Evolutionary conservation across 2,329 filamentous ascomycete species (phyloP).

Genomic region (Colletotrichum viniferum): DNA sequence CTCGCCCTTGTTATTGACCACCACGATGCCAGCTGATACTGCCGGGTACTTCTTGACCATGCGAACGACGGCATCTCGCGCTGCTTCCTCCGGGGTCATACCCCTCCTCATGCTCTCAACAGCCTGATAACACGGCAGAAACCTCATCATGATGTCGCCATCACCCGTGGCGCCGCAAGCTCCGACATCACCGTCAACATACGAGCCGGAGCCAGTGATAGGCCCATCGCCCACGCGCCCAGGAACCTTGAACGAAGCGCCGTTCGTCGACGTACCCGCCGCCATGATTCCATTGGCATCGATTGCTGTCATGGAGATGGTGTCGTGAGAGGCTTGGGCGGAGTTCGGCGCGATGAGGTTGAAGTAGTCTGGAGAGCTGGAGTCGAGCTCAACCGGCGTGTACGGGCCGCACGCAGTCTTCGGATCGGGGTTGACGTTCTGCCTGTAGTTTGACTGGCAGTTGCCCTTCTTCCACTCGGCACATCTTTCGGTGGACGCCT

Average conservation of each 20-base stretch:
- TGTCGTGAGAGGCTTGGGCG: conserved; percentile 49
- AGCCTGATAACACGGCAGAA: conserved; percentile 62
- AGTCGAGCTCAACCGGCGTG: conserved; percentile 31
- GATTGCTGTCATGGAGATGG: conserved; percentile 57
- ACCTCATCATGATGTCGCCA: conserved; percentile 62
- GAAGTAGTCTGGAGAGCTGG: conserved; percentile 20
- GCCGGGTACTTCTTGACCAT: conserved; percentile 53
- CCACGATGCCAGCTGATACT: conserved; percentile 53
- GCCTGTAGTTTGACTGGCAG: conserved; percentile 58
- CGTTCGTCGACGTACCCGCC: conserved; percentile 61
- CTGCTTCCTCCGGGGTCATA: conserved; percentile 51
- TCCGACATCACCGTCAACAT: conserved; percentile 57
- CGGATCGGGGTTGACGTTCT: conserved; percentile 50
- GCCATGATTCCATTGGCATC: conserved; percentile 50
- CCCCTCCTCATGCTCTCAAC: conserved; percentile 57
- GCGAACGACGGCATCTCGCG: conserved; percentile 52
- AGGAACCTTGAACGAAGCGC: conserved; percentile 57
- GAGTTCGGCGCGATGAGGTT: conserved; percentile 19
- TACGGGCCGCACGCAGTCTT: conserved; percentile 52
- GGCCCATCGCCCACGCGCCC: conserved; percentile 61
- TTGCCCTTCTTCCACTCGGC: conserved; percentile 42
- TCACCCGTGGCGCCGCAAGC: conserved; percentile 62
- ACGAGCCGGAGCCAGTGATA: conserved; percentile 58
- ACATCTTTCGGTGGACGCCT: conserved; percentile 43
- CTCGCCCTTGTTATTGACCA: conserved; percentile 51